Percentiles rank a stretch among this genome's conserved stretches.
Conservation (phyloP, 768 basidiomycete genomes). For the Podaxis sp. region DNA sequence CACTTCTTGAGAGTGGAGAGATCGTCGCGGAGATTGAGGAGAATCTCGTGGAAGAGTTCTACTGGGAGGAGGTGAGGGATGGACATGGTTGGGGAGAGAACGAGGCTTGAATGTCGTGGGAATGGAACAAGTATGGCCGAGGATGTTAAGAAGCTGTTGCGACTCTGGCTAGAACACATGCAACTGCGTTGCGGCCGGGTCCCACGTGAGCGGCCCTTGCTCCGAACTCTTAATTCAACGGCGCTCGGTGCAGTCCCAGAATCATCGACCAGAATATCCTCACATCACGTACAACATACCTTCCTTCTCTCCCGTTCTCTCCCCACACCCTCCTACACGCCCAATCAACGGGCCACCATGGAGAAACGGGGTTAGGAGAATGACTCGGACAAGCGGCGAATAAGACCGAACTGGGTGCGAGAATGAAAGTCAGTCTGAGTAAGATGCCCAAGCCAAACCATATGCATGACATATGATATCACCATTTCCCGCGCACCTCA, state of each 20-base stretch:
- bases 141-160: too few relatives aligned
- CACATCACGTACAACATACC: too few relatives aligned
- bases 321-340: too few relatives aligned
- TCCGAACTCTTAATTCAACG: background rate
- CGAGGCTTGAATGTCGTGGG: background rate
- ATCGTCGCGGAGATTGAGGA: conserved; percentile 5
- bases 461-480: background rate
- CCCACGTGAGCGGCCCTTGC: background rate
- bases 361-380: too few relatives aligned
- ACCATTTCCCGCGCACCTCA: background rate
- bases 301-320: too few relatives aligned
- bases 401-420: too few relatives aligned
- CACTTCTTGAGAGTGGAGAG: conserved; percentile 5
- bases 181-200: background rate
- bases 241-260: background rate
- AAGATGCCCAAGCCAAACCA: too few relatives aligned
- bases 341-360: too few relatives aligned
- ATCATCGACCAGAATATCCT: too few relatives aligned
- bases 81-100: background rate
- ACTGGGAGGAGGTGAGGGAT: conserved; percentile 3
- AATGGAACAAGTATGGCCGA: background rate
- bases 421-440: too few relatives aligned
- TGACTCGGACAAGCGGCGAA: background rate
- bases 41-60: conserved; percentile 10
- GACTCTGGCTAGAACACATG: background rate